Evolutionary conservation across 805 yeast species (phyloP), one percentile per base, ranked within the genome.

Genomic region (Cyberlindnera subsufficiens): DNA sequence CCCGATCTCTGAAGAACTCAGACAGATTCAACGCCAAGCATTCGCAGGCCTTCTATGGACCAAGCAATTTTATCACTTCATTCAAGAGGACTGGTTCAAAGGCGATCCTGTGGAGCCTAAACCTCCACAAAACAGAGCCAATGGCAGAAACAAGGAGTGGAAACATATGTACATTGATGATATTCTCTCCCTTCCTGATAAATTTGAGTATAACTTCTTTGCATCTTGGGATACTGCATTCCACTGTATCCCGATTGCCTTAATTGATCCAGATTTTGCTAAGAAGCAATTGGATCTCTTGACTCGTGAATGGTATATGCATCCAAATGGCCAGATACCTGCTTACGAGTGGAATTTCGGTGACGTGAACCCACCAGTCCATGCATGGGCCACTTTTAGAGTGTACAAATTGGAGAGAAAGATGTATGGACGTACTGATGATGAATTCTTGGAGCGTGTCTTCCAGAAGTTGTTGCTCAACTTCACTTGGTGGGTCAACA

Each of bases 181-280:
- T 62, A 75, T 89, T 38, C 70, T 89, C 53, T 86, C 95, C 1
- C 74, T 89, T 71, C 96, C 96, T 2, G 97, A 89, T 60, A 90
- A 88, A 61, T 89, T 96, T 87, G 97, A 89, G 64, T 89, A 89
- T 63, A 96, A 96, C 11, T 89, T 89, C 61, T 89, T 89, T 62
- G 96, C 96, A 14, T 91, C 96, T 4, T 89, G 97, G 97, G 97
- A 89, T 64, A 82, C 95, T 5, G 95, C 96, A 0, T 89, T 89
- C 78, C 97, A 89, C 65, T 86, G 96, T 55, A 77, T 89, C 53
- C 96, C 97, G 11, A 67, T 89, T 49, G 91, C 96, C 5, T 86
- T 89, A 89, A 79, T 89, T 57, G 97, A 89, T 62, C 96, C 96
- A 2, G 87, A 77, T 42, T 89, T 86, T 67, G 95, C 96, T 30